A percentile compares a stretch with the other conserved stretches of the same genome.
These are phyloP conservation scores for Mortierella antarctica DNA, from an alignment of 192 early-diverging fungal genomes.

Conservation along the genomic window DNA sequence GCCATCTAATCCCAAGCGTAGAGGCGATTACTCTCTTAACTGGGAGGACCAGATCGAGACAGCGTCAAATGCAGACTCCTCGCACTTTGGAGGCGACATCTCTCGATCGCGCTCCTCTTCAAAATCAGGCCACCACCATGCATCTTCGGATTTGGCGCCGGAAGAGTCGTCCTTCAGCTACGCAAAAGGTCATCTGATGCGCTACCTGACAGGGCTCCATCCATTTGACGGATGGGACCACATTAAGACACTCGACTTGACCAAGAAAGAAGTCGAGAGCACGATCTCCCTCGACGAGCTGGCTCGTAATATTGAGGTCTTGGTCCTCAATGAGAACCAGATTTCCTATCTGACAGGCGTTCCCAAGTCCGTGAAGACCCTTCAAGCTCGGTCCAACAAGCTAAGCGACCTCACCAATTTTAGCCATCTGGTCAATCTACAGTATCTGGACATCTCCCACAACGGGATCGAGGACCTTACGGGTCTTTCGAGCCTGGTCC, in stretches of 20 bases:
- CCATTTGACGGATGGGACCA: constrained; percentile 49
- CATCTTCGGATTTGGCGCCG: constrained; percentile 8
- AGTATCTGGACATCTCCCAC: constrained; percentile 55
- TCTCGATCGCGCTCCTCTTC: constrained; percentile 21
- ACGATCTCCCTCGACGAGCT: constrained; percentile 25
- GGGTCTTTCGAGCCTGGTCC: constrained; percentile 33
- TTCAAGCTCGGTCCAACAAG: constrained; percentile 38
- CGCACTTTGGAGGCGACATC: constrained; percentile 1
- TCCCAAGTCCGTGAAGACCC: constrained; percentile 40
- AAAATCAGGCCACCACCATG: constrained; percentile 1
- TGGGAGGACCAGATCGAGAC: constrained; percentile 47
- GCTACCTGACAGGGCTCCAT: constrained; percentile 28
- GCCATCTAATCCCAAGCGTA: constrained; percentile 30
- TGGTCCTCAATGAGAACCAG: constrained; percentile 46
- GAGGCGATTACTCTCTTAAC: constrained; percentile 38
- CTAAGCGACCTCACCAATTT: constrained; percentile 51
- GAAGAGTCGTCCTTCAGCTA: constrained; percentile 47
- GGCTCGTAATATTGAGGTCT: constrained; percentile 29
- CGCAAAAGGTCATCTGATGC: constrained; percentile 21
- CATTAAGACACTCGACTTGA: constrained; percentile 40
- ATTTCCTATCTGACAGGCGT: constrained; percentile 36
- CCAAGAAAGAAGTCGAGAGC: constrained; percentile 34
- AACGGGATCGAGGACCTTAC: constrained; percentile 55
- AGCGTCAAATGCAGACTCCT: constrained; percentile 21
- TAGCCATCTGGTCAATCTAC: constrained; percentile 41